Base-by-base conservation (phyloP, 2,329 filamentous ascomycete species). In the Colletotrichum agaves region DNA sequence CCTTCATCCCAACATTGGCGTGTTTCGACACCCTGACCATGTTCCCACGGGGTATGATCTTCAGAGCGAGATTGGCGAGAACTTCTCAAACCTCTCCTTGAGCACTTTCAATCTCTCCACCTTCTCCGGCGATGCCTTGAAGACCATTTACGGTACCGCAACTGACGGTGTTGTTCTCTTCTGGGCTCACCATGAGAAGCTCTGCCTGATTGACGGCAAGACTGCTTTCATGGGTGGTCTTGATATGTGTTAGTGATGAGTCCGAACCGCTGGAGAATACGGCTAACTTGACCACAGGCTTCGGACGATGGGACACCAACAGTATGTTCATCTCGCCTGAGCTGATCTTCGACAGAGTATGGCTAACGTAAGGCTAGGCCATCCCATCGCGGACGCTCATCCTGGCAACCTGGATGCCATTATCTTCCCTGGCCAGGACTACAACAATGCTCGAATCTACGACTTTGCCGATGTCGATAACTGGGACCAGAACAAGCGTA, bases 161-260 rank as follows among this genome's bases (percentile, higher is more conserved):
- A 88, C 88, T 37, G 92, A 94, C 35, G 93, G 92, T 72, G 88
- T 94, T 1, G 91, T 97, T 11, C 81, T 97, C 1, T 97, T 93
- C 79, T 97, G 94, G 94, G 93, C 93, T 3, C 94, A 97, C 73
- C 94, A 97, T 73, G 94, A 98, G 80, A 98, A 98, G 79, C 86
- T 97, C 1, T 93, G 93, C 72, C 76, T 97, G 2, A 81, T 98
- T 15, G 94, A 98, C 76, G 88, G 90, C n/a, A 84, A 84, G 10
- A 83, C 90, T 63, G 93, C 91, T 2, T 97, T 98, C 76, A 97
- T 97, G 94, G 94, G 93, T 55, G 94, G 94, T 19, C 82, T 97
- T 1, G 94, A 97, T 78, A 84, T 97, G 74, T 97, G 87, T 86
- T 80, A 67, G 82, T 33, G 1, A 11, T 21, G 10, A 31, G 21